These are phyloP conservation scores for Yarrowia sp. DNA, from an alignment of 805 yeast genomes.

Conservation along the genomic window DNA sequence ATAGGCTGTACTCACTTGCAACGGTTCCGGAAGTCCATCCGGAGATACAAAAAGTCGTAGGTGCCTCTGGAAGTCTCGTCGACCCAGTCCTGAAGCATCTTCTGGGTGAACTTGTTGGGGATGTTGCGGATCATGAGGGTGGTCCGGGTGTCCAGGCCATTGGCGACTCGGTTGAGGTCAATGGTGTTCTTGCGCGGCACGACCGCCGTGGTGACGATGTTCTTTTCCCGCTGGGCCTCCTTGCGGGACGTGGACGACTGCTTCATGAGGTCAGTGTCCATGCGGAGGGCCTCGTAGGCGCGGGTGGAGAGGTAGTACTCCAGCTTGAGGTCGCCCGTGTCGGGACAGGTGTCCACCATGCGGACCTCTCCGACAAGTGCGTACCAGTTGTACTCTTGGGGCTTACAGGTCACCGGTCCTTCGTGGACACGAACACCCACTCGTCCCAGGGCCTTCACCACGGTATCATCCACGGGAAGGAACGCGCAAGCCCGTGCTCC, in stretches of 20 bases:
- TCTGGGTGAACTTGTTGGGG: conserved; percentile 50
- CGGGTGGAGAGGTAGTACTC: conserved; percentile 16
- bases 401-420: background rate
- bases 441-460: background rate
- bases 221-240: conserved; percentile 13
- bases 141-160: conserved; percentile 45
- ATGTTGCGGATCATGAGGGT: conserved; percentile 54
- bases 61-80: conserved; percentile 45
- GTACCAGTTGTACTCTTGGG: conserved; percentile 22
- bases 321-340: background rate
- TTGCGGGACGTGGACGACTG: conserved; percentile 5
- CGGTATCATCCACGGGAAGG: background rate
- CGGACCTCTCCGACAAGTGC: conserved; percentile 8
- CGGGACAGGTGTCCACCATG: background rate
- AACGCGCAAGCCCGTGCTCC: background rate
- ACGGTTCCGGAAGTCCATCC: conserved; percentile 51
- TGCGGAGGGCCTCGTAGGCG: background rate
- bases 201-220: conserved; percentile 34
- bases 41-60: conserved; percentile 44
- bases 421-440: conserved; percentile 1
- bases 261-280: conserved; percentile 11
- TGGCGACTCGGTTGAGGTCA: conserved; percentile 42
- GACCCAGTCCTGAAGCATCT: conserved; percentile 45
- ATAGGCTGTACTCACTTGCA: conserved; percentile 43
- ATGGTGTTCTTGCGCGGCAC: conserved; percentile 41